These are phyloP conservation scores for Nannochloropsis salina DNA, from an alignment of 108 stramenopile genomes.

Conservation along the genomic window DNA sequence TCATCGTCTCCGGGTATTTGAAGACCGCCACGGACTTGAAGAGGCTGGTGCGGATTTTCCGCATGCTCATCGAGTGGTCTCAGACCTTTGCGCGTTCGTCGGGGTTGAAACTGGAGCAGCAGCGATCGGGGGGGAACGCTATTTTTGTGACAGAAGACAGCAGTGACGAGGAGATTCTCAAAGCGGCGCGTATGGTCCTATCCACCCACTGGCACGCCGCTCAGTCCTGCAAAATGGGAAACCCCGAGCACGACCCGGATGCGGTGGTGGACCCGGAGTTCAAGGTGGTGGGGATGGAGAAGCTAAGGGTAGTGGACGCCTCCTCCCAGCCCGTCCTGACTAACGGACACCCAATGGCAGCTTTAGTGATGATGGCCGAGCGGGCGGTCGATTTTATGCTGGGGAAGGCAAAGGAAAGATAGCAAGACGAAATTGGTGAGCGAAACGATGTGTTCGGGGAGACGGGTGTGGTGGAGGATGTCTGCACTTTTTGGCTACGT, in stretches of 20 bases:
- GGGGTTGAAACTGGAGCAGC: neutral
- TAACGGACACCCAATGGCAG: neutral
- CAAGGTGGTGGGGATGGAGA: neutral
- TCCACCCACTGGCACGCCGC: constrained; percentile 9
- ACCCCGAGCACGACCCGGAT: neutral
- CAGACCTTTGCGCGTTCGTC: neutral
- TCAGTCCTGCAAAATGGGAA: neutral
- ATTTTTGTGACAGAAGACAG: neutral
- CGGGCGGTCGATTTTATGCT: neutral
- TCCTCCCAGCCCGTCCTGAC: constrained; percentile 1
- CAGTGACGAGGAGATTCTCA: neutral
- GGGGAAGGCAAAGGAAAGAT: neutral
- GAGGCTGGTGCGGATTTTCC: neutral
- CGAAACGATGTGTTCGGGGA: too few relatives aligned
- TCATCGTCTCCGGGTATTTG: neutral
- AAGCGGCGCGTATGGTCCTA: neutral
- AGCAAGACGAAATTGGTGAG: neutral
- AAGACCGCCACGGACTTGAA: neutral
- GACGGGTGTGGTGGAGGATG: too few relatives aligned
- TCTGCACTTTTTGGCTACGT: too few relatives aligned
- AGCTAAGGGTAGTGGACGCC: constrained; percentile 7
- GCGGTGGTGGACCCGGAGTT: constrained; percentile 3
- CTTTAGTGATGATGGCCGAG: neutral
- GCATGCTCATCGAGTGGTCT: neutral
- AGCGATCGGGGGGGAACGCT: neutral